Conservation (phyloP, 2,329 filamentous ascomycete species). For the Colletotrichum sp. region DNA sequence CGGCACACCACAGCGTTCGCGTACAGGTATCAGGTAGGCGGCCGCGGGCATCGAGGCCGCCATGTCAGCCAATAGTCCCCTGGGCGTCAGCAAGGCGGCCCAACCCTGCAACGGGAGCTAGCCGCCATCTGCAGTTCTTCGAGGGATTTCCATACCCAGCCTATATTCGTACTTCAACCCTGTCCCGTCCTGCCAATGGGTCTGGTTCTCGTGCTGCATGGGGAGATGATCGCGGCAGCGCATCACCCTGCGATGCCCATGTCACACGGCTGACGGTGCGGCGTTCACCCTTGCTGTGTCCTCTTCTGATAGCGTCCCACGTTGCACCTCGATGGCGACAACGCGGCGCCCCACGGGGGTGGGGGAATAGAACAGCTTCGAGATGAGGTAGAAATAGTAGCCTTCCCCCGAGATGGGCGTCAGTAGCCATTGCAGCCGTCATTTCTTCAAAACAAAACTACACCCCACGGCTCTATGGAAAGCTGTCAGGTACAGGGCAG, state of each 20-base stretch:
- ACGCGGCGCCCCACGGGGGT: not conserved
- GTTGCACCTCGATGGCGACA: conserved; percentile 6
- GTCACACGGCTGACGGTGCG: not conserved
- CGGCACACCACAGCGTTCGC: not conserved
- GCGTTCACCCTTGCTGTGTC: not conserved
- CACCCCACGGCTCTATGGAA: conserved; percentile 17
- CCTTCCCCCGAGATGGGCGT: not conserved
- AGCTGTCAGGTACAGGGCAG: conserved; percentile 30
- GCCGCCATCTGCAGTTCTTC: not conserved
- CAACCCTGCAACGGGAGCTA: conserved; percentile 9
- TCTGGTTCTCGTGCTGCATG: not conserved
- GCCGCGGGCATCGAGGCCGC: not conserved
- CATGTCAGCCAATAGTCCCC: not conserved
- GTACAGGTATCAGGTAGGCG: not conserved
- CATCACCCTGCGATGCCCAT: not conserved
- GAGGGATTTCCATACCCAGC: not conserved
- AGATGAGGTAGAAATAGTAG: not conserved
- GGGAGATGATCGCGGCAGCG: not conserved
- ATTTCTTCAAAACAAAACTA: not conserved
- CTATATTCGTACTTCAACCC: not conserved
- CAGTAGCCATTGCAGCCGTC: not conserved
- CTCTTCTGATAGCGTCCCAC: conserved; percentile 1
- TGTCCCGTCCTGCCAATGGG: not conserved
- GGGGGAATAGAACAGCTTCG: not conserved
- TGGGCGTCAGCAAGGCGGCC: conserved; percentile 14